Base-by-base conservation (phyloP, 306 rosid genomes). In the Canavalia ensiformis region DNA sequence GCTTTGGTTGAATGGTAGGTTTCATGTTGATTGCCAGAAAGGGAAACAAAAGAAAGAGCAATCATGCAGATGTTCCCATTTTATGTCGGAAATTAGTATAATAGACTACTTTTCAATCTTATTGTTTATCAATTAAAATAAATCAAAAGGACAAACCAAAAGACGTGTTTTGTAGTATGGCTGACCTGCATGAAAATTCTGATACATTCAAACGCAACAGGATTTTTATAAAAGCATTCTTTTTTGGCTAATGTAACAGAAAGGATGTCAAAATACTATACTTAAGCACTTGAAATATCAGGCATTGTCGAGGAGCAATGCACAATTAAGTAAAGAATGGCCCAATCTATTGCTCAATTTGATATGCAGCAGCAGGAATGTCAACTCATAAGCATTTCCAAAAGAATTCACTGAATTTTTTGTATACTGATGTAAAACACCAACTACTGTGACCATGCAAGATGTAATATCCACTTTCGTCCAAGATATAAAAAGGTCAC, bases 111-210 rank as follows among this genome's bases (percentile, higher is more conserved):
- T 74, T 51, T 42, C 52, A 79, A 54, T 45, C 62, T 6, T 39
- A 67, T 2, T 33, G 2, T 51, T 79, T 68, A 68, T 80, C 68
- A 68, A 56, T 41, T 29, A 47, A 73, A n/a, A 65, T 73, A 30
- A 58, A 73, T 78, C 63, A 66, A 67, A 74, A 68, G 71, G 72
- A 4, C 65, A 31, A 50, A 74, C 83, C 37, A 0, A 68, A 84
- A 60, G 72, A 79, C 29, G 56, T 66, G 64, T 28, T 34, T n/a
- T 2, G 47, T 8, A 41, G 30, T 47, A 46, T 1, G 4, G 65
- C 33, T 52, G 54, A 28, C 56, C 58, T 39, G 68, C n/a, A 42
- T 44, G 10, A 28, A 67, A 73, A 0, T 12, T 77, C 29, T 30
- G 10, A 59, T 68, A 49, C 68, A 74, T 41, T 68, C n/a, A 79